A percentile compares a stretch with the other conserved stretches of the same genome.
These are phyloP conservation scores for Harrya chromipes DNA, from an alignment of 768 basidiomycete genomes.

Conservation along the genomic window DNA sequence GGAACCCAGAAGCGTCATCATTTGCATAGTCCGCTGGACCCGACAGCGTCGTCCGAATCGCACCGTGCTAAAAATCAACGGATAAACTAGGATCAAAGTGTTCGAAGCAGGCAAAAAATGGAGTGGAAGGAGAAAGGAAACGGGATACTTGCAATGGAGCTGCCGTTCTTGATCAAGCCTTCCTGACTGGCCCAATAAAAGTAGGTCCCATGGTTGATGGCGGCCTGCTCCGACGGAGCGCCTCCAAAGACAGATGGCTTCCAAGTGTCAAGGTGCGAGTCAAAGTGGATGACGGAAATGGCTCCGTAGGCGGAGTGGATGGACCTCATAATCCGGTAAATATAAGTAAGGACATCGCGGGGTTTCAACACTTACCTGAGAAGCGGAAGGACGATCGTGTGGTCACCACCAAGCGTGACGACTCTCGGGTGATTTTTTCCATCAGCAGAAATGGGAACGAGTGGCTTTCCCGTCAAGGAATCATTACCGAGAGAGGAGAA, in stretches of 20 bases:
- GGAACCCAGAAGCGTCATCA: conserved; percentile 76
- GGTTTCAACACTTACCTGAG: conserved; percentile 24
- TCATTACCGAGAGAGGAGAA: conserved; percentile 65
- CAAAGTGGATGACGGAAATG: conserved; percentile 83
- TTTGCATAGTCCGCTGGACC: conserved; percentile 74
- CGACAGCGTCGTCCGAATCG: conserved; percentile 80
- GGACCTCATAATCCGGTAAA: conserved; percentile 44
- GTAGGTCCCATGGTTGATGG: conserved; percentile 86
- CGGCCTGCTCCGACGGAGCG: conserved; percentile 65
- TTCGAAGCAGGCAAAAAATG: conserved; percentile 25
- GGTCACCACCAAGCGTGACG: conserved; percentile 85
- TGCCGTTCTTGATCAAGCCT: conserved; percentile 73
- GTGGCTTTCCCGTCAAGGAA: conserved; percentile 51
- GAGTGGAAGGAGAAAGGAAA: conserved; percentile 22
- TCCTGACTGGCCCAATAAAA: conserved; percentile 88
- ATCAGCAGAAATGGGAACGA: conserved; percentile 60
- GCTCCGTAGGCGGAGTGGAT: conserved; percentile 75
- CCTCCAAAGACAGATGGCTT: conserved; percentile 73
- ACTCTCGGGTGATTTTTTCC: conserved; percentile 76
- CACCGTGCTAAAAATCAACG: conserved; percentile 64
- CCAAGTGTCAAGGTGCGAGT: conserved; percentile 82
- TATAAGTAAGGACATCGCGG: neutral
- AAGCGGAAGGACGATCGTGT: conserved; percentile 73
- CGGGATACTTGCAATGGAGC: conserved; percentile 75
- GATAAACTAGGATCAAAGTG: conserved; percentile 74